These are phyloP conservation scores for Fusarium sp. DNA, from an alignment of 2,329 filamentous ascomycete genomes.

Conservation along the genomic window DNA sequence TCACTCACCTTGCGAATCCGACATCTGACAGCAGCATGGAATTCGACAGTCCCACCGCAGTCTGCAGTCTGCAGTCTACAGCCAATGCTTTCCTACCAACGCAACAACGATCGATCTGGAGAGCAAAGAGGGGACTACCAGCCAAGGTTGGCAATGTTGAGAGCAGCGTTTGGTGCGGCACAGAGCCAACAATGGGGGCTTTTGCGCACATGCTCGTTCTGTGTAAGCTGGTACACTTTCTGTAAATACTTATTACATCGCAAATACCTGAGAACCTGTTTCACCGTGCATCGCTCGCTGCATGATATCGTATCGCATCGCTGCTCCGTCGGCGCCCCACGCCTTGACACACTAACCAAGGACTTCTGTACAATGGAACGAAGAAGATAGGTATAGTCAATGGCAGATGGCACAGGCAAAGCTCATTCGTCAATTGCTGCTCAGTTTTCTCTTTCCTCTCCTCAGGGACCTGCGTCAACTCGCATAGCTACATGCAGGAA, in stretches of 20 bases:
- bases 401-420: slow-evolving; percentile 10
- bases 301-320: slow-evolving; percentile 36
- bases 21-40: slow-evolving; percentile 19
- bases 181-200: not conserved
- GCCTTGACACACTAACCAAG: slow-evolving; percentile 17
- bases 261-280: slow-evolving; percentile 3
- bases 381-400: not conserved
- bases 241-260: slow-evolving; percentile 6
- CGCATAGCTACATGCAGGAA: slow-evolving; percentile 27
- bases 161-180: slow-evolving; percentile 3
- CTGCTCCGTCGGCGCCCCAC: slow-evolving; percentile 37
- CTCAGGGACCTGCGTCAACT: slow-evolving; percentile 42
- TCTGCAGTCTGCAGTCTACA: not conserved
- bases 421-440: slow-evolving; percentile 41
- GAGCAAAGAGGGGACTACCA: slow-evolving; percentile 13
- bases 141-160: not conserved
- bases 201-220: not conserved
- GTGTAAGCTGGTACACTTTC: not conserved
- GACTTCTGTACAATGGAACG: not conserved
- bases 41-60: slow-evolving; percentile 3
- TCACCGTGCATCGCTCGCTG: slow-evolving; percentile 19
- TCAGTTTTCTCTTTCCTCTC: slow-evolving; percentile 47
- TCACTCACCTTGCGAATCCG: slow-evolving; percentile 21
- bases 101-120: slow-evolving; percentile 19
- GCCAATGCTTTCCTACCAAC: slow-evolving; percentile 13